phyloP scores from a whole-genome alignment of 1,284 basidiomycete species.

The Coniferiporia sulphurascens region DNA sequence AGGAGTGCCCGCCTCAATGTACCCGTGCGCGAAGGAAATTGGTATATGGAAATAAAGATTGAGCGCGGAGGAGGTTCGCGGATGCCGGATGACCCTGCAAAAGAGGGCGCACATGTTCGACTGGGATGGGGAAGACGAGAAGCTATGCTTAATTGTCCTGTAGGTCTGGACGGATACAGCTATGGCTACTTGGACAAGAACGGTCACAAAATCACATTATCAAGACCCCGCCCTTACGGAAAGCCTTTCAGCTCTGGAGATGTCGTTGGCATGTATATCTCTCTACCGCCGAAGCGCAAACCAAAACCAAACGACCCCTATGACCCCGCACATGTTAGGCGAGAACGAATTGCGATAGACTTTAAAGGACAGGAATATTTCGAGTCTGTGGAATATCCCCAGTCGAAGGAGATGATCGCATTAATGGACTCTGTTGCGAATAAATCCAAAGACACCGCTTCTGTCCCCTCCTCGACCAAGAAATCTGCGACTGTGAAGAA shows the following conservation, averaged over 20 bases:
- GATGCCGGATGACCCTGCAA: constrained; percentile 38
- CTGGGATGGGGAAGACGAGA: constrained; percentile 92
- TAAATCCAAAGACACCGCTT: constrained; percentile 51
- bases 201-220: constrained; percentile 87
- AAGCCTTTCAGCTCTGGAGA: constrained; percentile 77
- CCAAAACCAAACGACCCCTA: constrained; percentile 52
- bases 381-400: constrained; percentile 88
- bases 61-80: constrained; percentile 72
- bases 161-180: constrained; percentile 90
- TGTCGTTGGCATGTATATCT: constrained; percentile 91
- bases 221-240: constrained; percentile 77
- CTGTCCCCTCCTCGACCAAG: constrained; percentile 55
- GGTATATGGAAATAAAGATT: constrained; percentile 92
- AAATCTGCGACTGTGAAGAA: constrained; percentile 65
- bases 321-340: constrained; percentile 74
- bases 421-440: constrained; percentile 54
- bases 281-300: constrained; percentile 65
- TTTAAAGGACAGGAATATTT: constrained; percentile 97
- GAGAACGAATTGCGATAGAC: constrained; percentile 88
- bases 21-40: constrained; percentile 83
- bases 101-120: constrained; percentile 79
- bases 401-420: constrained; percentile 90
- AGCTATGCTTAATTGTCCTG: constrained; percentile 88
- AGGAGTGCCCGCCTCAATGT: constrained; percentile 87
- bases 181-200: constrained; percentile 90